Base-by-base conservation (phyloP, 345 rosid genomes). In the Erucastrum elatum region DNA sequence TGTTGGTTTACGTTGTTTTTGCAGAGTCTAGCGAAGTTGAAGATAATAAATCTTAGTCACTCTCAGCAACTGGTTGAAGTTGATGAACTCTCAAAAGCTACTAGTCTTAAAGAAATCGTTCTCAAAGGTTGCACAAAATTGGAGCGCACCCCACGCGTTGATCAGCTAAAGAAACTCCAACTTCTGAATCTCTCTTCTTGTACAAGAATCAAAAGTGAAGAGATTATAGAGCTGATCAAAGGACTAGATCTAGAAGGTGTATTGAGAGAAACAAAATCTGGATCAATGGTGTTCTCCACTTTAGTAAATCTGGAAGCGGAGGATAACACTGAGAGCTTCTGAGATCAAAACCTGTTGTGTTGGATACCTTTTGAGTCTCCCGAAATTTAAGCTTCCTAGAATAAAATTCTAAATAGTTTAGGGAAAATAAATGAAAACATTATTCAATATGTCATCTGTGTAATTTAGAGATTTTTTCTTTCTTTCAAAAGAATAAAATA, bases 111-210 rank as follows among this genome's bases (percentile, higher is more conserved):
- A 51, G 0, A 53, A 8, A 77, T 77, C 26, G 9, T 71, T 56
- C 76, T 77, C 55, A 41, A 64, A 64, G 81, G 76, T 12, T 77
- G 76, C 27, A 55, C 12, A 10, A 64, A 26, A 8, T 55, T 77
- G 59, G 8, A 64, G 41, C 65, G 60, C 59, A 27, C 71, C 7
- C 76, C 76, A 7, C 2, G 17, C 10, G 64, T 12, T 64, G 30
- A 33, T 53, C 33, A 15, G 16, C 41, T 63, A 64, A 62, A 53
- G 66, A 49, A 49, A 70, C n/a, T 70, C 27, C 10, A 64, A 63
- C 39, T 25, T 53, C 26, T 77, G 2, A 37, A 77, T 13, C 65
- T 77, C 17, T 77, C 44, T 13, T 41, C 59, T 35, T 77, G 75
- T 71, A 35, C 41, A 0, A 15, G 9, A 16, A 26, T 77, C 56